Evolutionary conservation across 176 grass and related monocot species (phyloP), one percentile per base, ranked within the genome.

Genomic region (Calamus simplicifolius): DNA sequence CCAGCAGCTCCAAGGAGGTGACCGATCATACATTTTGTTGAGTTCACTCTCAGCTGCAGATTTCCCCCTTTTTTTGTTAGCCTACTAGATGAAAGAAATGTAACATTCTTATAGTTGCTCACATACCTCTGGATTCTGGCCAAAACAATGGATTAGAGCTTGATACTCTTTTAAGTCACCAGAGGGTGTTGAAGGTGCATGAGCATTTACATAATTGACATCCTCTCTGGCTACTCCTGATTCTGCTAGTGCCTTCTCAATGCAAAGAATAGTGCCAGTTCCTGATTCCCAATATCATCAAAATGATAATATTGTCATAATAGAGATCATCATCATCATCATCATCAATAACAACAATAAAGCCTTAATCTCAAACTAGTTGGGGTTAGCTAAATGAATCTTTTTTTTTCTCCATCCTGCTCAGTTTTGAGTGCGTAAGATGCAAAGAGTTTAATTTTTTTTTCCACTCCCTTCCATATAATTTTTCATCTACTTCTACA

Each of bases 111-210:
- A 51, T 21, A 17, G 64, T 76, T 72, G 67, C 15, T 27, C 59
- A 63, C 76, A 61, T 70, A 98, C 93, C 74, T 77, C 63, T 62
- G 93, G 81, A 35, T 98, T 98, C 69, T 92, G 72, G 50, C 87
- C 76, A 61, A 98, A 98, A 68, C 87, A 98, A 29, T 76, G 84
- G 28, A 85, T 73, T 5, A 98, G 83, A 59, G 93, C 93, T 75
- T 92, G 84, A 7, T 92, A 98, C 52, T 98, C 93, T 78, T 98
- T 92, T 68, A 98, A 71, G 69, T 98, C 93, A 57, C 93, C 93
- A 25, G 75, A 69, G 19, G 61, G 84, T 74, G 93, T 98, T 52
- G 88, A 98, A 30, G 93, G 92, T 80, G 93, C 93, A 89, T 98
- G 93, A 18, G 93, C 93, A 88, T 98, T 98, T 49, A 98, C 82